phyloP scores from a whole-genome alignment of 2,329 filamentous ascomycete genomes.

The Claviceps africana region DNA sequence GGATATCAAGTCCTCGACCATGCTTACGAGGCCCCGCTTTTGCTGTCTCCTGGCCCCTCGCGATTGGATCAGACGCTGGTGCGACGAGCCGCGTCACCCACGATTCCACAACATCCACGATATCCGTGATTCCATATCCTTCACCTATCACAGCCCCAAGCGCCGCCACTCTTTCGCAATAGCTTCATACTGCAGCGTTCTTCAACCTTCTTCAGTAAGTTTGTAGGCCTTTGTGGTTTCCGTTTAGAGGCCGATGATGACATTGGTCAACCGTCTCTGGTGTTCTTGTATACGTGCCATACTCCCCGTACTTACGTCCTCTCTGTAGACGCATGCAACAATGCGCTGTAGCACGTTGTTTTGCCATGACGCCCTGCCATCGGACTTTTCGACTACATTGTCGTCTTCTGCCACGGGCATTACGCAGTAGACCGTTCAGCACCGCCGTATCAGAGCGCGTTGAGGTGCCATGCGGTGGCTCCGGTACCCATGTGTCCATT shows the following conservation, averaged over 20 bases:
- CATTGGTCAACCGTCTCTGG: not conserved
- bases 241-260: not conserved
- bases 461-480: slow-evolving; percentile 32
- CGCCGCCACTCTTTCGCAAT: not conserved
- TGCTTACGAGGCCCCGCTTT: not conserved
- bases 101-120: not conserved
- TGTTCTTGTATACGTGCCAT: not conserved
- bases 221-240: not conserved
- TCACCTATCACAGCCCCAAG: no score
- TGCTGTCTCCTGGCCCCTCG: not conserved
- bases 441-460: slow-evolving; percentile 23
- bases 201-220: not conserved
- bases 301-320: not conserved
- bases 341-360: not conserved
- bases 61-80: not conserved
- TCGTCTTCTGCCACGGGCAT: not conserved
- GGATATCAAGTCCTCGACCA: not conserved
- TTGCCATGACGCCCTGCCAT: not conserved
- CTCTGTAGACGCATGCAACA: not conserved
- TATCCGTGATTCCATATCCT: no score
- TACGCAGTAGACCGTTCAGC: slow-evolving; percentile 4
- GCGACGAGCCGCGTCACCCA: not conserved
- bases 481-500: slow-evolving; percentile 34
- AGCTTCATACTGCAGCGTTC: not conserved
- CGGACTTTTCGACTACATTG: not conserved